A percentile compares a stretch with the other conserved stretches of the same genome.
These are phyloP conservation scores for Wickerhamiella brachini DNA, from an alignment of 805 yeast species.

Conservation along the genomic window DNA sequence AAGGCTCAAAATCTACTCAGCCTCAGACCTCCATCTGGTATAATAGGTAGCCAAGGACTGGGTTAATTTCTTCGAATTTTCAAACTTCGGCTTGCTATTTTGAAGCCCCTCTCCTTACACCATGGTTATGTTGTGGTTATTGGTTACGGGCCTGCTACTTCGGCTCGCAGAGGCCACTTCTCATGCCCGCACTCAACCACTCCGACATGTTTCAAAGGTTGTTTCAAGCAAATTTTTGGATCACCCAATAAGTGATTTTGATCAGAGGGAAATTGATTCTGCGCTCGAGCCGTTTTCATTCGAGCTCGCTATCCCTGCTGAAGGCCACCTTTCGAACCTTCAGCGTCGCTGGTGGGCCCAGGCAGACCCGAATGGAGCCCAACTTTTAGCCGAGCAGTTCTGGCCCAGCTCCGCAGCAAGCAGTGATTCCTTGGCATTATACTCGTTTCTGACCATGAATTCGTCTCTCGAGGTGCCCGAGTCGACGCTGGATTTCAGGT, in stretches of 20 bases:
- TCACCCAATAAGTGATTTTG: background rate
- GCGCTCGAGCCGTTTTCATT: background rate
- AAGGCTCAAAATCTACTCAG: background rate
- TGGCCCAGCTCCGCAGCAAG: background rate
- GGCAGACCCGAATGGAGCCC: conserved; percentile 17
- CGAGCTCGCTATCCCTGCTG: conserved; percentile 13
- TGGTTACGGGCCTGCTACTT: background rate
- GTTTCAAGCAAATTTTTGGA: background rate
- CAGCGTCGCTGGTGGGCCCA: conserved; percentile 20
- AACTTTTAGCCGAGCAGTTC: background rate
- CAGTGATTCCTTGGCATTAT: conserved; percentile 13
- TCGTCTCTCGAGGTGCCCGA: conserved; percentile 16
- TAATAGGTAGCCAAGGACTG: no score
- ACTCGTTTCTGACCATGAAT: conserved; percentile 16
- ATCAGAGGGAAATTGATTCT: background rate
- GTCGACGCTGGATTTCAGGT: conserved; percentile 11
- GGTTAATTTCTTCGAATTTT: background rate
- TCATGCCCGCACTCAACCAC: background rate
- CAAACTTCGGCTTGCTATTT: background rate
- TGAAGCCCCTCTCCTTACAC: background rate
- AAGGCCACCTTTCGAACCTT: conserved; percentile 14
- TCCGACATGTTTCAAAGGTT: background rate
- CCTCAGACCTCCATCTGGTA: background rate
- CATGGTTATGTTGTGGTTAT: background rate
- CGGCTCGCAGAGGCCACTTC: background rate